Percentiles rank a stretch among this genome's conserved stretches.
These are phyloP conservation scores for Mucor velutinosus DNA, from an alignment of 371 early-diverging fungal species.

Conservation along the genomic window DNA sequence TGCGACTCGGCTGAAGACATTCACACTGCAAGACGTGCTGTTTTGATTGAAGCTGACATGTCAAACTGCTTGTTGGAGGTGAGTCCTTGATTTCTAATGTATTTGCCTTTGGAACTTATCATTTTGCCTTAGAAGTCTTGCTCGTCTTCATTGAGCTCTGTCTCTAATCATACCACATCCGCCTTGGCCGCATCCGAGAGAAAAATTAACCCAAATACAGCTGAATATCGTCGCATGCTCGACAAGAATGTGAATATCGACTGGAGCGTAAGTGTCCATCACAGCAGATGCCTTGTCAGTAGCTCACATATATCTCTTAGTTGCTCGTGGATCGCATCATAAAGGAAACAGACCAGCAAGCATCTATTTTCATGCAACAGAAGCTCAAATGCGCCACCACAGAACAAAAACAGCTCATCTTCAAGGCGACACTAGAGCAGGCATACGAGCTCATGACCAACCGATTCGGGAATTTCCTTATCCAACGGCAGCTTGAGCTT, in stretches of 20 bases:
- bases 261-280: conserved; percentile 41
- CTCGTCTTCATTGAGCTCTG: background rate
- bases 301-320: conserved; percentile 6
- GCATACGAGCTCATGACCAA: conserved; percentile 70
- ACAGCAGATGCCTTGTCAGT: no score
- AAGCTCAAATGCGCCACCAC: conserved; percentile 62
- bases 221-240: conserved; percentile 22
- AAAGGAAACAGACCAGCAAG: conserved; percentile 76
- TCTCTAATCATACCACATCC: background rate
- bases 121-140: background rate
- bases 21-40: background rate
- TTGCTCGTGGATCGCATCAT: conserved; percentile 67
- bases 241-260: conserved; percentile 34
- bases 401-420: conserved; percentile 59
- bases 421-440: conserved; percentile 61
- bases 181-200: background rate
- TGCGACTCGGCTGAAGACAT: background rate
- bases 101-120: background rate
- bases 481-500: conserved; percentile 72
- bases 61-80: background rate
- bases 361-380: conserved; percentile 76
- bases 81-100: background rate
- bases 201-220: background rate
- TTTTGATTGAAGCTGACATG: background rate
- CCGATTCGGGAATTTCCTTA: conserved; percentile 79